These are phyloP conservation scores for Rostrohypoxylon terebratum DNA, from an alignment of 495 filamentous ascomycete genomes.

Conservation along the genomic window DNA sequence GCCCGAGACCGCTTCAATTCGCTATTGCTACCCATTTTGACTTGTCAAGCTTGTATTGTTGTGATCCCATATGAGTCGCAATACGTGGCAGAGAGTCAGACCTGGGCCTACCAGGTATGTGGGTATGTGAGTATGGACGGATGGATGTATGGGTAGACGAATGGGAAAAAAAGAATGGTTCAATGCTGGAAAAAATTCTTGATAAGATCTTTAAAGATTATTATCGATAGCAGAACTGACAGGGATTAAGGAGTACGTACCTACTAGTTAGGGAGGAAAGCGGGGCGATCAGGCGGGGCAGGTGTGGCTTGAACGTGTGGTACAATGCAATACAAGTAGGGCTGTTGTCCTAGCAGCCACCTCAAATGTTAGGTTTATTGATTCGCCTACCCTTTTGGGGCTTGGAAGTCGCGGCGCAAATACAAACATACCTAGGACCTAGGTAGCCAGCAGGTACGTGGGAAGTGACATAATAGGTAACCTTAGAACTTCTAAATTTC, in stretches of 20 bases:
- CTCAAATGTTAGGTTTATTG: constrained; percentile 31
- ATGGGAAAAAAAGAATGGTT: background rate
- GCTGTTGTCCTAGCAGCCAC: constrained; percentile 44
- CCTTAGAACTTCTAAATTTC: background rate
- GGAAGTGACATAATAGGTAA: background rate
- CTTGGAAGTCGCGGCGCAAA: constrained; percentile 23
- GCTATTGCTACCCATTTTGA: constrained; percentile 51
- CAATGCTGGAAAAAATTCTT: background rate
- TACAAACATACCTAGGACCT: constrained; percentile 9
- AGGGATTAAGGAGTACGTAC: too few species aligned
- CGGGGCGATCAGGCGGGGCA: too few species aligned
- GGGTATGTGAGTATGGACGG: too few species aligned
- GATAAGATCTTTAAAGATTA: constrained; percentile 26
- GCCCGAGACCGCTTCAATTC: constrained; percentile 51
- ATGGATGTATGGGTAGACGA: background rate
- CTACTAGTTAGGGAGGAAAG: background rate
- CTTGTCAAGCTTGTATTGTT: background rate
- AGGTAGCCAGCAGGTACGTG: background rate
- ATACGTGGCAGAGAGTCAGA: background rate
- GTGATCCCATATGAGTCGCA: background rate
- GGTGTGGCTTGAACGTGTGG: background rate
- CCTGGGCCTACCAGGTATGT: background rate
- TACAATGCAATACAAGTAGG: too few species aligned
- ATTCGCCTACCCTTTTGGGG: constrained; percentile 22
- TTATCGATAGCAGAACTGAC: constrained; percentile 29